Conservation (phyloP, 2,329 filamentous ascomycete species). For the Trematosphaeria pertusa region DNA sequence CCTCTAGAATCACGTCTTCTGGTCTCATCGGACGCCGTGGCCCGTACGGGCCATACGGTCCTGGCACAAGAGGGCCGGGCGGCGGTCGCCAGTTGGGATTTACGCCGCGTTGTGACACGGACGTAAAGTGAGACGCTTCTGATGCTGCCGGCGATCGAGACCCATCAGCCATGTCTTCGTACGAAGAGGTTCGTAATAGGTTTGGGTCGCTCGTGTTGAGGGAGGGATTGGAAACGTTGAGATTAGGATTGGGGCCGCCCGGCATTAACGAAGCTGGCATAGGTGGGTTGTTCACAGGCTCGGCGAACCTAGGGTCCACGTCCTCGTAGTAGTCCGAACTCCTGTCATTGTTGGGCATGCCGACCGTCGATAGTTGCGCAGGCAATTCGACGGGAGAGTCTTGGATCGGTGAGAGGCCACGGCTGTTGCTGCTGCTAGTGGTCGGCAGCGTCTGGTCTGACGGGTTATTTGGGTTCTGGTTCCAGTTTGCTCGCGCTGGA, state of each 20-base stretch:
- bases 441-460: slow-evolving; percentile 36
- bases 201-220: slow-evolving; percentile 36
- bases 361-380: slow-evolving; percentile 37
- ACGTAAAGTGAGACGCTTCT: slow-evolving; percentile 86
- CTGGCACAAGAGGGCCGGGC: slow-evolving; percentile 49
- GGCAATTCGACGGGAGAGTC: slow-evolving; percentile 46
- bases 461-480: slow-evolving; percentile 28
- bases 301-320: slow-evolving; percentile 84
- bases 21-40: slow-evolving; percentile 53
- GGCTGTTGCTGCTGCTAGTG: slow-evolving; percentile 37
- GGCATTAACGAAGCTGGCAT: slow-evolving; percentile 45
- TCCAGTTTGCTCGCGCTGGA: slow-evolving; percentile 57
- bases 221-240: slow-evolving; percentile 31
- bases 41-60: slow-evolving; percentile 44
- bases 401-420: slow-evolving; percentile 49
- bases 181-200: slow-evolving; percentile 56
- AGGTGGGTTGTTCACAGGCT: slow-evolving; percentile 46
- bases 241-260: slow-evolving; percentile 43
- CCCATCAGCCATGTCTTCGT: slow-evolving; percentile 69
- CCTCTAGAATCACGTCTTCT: slow-evolving; percentile 75
- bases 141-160: slow-evolving; percentile 74
- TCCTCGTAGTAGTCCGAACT: slow-evolving; percentile 83
- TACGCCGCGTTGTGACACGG: slow-evolving; percentile 83
- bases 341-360: slow-evolving; percentile 33
- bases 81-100: slow-evolving; percentile 81